Base-by-base conservation (phyloP, 2,329 filamentous ascomycete species). In the Lasiodiplodia hormozganensis region DNA sequence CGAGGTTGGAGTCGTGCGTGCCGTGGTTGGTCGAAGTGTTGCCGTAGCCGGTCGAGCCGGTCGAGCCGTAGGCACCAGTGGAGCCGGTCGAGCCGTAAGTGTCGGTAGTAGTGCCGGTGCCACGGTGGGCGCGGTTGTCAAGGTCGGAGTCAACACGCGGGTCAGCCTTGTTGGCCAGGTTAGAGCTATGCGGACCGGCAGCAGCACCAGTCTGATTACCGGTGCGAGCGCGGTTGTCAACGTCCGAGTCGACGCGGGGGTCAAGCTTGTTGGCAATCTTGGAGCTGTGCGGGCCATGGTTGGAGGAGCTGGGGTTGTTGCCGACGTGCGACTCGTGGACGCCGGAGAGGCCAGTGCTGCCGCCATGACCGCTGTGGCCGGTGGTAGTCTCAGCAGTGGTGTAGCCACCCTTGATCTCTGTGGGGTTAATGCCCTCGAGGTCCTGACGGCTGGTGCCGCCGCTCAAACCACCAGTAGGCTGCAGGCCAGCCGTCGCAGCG, bases 111-210 rank as follows among this genome's bases (percentile, higher is more conserved):
- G 40, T 58, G 40, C 40, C 47, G 18, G 56, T 51, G 16, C 23
- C 28, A 16, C 12, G 38, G 23, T 18, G 49, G 36, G 56, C 65
- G 31, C 65, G 65, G 65, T 68, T 52, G 68, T 69, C 54, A 43
- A 25, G 36, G 49, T 69, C 68, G 18, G 51, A 58, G 54, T 69
- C 68, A 28, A 69, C 62, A n/a, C 68, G 60, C 8, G 68, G 68
- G 21, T 69, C 62, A 3, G 31, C 31, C 51, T 62, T 67, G 54
- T 67, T 69, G 23, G 53, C 43, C 16, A 62, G 4, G 62, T 58
- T 58, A 2, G 62, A 62, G 10, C 31, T 23, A 21, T 67, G 64
- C 21, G 62, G 62, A 3, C 68, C 67, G 23, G 25, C 62, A 38
- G 54, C 62, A 23, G 56, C 52, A 7, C 57, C 57, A 28, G 47